These are phyloP conservation scores for Penicillium bovifimosum DNA, from an alignment of 495 filamentous ascomycete species.

Conservation along the genomic window DNA sequence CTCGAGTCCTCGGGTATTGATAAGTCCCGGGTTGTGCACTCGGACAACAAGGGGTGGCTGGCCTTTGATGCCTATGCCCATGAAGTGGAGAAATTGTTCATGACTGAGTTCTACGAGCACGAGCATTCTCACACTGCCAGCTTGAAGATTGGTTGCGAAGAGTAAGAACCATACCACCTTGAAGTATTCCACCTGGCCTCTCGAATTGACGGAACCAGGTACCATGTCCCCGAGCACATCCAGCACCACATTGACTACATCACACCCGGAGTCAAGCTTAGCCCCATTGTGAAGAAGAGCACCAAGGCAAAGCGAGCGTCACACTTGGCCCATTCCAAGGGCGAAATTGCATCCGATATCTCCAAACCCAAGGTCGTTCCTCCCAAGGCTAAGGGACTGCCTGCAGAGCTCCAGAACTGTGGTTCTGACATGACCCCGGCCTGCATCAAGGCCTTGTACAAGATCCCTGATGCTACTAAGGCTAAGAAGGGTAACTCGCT, in stretches of 20 bases:
- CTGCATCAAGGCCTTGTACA: slow-evolving; percentile 51
- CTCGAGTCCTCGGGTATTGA: slow-evolving; percentile 46
- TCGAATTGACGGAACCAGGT: slow-evolving; percentile 26
- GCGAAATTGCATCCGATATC: not conserved
- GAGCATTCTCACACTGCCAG: slow-evolving; percentile 40
- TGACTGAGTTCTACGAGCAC: slow-evolving; percentile 56
- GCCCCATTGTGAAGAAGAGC: slow-evolving; percentile 20
- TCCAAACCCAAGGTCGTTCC: slow-evolving; percentile 3
- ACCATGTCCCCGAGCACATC: slow-evolving; percentile 49
- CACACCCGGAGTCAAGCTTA: slow-evolving; percentile 50
- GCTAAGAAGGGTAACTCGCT: slow-evolving; percentile 42
- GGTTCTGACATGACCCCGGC: slow-evolving; percentile 45
- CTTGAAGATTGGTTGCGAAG: slow-evolving; percentile 45
- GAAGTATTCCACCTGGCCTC: not conserved
- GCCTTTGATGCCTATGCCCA: slow-evolving; percentile 50
- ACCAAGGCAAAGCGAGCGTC: slow-evolving; percentile 19
- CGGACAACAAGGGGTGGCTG: slow-evolving; percentile 51
- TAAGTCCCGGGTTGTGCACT: slow-evolving; percentile 40
- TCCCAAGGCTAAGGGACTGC: slow-evolving; percentile 14
- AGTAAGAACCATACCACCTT: slow-evolving; percentile 19
- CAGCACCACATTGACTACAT: slow-evolving; percentile 54
- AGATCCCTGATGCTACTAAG: slow-evolving; percentile 37
- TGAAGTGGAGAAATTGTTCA: slow-evolving; percentile 53
- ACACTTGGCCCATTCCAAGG: slow-evolving; percentile 13
- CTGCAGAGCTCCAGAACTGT: slow-evolving; percentile 30